Evolutionary conservation across 140 eudicot genomes (phyloP).

Genomic region (Oenanthe javanica): DNA sequence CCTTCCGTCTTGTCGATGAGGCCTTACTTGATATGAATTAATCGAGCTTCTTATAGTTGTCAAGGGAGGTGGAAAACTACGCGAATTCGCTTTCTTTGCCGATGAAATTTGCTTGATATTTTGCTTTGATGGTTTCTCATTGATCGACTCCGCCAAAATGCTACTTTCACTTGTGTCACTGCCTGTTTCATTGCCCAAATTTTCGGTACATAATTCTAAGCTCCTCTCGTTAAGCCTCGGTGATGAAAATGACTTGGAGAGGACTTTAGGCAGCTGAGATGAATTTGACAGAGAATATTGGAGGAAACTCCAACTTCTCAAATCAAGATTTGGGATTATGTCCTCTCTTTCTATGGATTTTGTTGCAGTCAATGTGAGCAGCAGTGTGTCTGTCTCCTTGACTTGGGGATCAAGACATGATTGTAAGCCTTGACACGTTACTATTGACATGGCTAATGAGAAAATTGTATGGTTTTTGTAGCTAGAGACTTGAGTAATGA

Average conservation of each 20-base stretch:
- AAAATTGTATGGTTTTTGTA: not conserved
- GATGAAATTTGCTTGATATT: not conserved
- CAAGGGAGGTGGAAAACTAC: slow-evolving; percentile 80
- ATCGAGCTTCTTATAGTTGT: slow-evolving; percentile 53
- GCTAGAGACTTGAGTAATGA: not conserved
- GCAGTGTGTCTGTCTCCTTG: slow-evolving; percentile 43
- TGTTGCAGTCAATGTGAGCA: slow-evolving; percentile 44
- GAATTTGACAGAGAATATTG: slow-evolving; percentile 19
- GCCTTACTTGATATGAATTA: slow-evolving; percentile 37
- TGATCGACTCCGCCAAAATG: slow-evolving; percentile 14
- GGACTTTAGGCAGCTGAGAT: slow-evolving; percentile 21
- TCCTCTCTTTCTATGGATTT: slow-evolving; percentile 7
- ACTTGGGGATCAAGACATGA: slow-evolving; percentile 37
- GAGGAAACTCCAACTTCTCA: slow-evolving; percentile 25
- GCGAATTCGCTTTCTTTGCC: slow-evolving; percentile 22
- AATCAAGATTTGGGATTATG: slow-evolving; percentile 7
- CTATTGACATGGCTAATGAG: slow-evolving; percentile 38
- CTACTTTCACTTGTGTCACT: slow-evolving; percentile 34
- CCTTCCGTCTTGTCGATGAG: slow-evolving; percentile 56
- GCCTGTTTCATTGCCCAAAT: slow-evolving; percentile 71
- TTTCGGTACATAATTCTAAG: slow-evolving; percentile 72
- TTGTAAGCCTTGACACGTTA: slow-evolving; percentile 30
- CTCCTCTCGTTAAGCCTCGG: slow-evolving; percentile 47
- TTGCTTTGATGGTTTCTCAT: not conserved
- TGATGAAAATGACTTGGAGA: slow-evolving; percentile 23